Evolutionary conservation across 140 eudicot species (phyloP).

Genomic region (Senecio squalidus): DNA sequence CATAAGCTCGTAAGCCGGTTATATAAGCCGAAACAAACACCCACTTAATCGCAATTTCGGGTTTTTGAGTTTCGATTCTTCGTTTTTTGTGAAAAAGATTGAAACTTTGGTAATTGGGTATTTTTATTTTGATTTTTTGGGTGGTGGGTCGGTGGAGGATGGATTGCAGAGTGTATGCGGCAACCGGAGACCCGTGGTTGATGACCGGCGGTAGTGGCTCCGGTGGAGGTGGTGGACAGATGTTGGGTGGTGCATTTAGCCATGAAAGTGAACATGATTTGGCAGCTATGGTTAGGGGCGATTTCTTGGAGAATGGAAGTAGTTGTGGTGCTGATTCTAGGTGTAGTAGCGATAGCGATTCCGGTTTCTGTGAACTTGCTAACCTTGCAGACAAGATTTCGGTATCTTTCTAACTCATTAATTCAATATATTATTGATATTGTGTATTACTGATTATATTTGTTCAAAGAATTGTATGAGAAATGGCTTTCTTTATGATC

Average conservation of each 20-base stretch:
- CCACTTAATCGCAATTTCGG: neutral
- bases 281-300: constrained; percentile 83
- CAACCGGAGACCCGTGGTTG: constrained; percentile 52
- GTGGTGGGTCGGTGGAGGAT: constrained; percentile 27
- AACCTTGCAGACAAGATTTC: constrained; percentile 70
- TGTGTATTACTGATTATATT: neutral
- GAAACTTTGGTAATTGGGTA: constrained; percentile 17
- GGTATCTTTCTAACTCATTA: constrained; percentile 25
- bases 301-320: constrained; percentile 73
- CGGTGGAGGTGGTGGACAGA: constrained; percentile 40
- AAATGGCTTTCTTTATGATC: neutral
- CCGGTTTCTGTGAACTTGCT: constrained; percentile 68
- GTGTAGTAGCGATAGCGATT: constrained; percentile 82
- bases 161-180: constrained; percentile 59
- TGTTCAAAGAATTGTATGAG: neutral
- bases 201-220: constrained; percentile 35
- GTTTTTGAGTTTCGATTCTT: neutral
- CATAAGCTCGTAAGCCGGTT: too few species aligned
- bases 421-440: constrained; percentile 9
- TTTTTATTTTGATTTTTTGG: neutral
- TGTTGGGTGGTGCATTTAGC: constrained; percentile 52
- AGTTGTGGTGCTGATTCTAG: constrained; percentile 70
- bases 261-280: constrained; percentile 89
- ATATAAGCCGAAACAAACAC: too few species aligned
- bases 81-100: neutral